These are phyloP conservation scores for Ascoidea rubescens DNA, from an alignment of 805 yeast species.

Conservation along the genomic window DNA sequence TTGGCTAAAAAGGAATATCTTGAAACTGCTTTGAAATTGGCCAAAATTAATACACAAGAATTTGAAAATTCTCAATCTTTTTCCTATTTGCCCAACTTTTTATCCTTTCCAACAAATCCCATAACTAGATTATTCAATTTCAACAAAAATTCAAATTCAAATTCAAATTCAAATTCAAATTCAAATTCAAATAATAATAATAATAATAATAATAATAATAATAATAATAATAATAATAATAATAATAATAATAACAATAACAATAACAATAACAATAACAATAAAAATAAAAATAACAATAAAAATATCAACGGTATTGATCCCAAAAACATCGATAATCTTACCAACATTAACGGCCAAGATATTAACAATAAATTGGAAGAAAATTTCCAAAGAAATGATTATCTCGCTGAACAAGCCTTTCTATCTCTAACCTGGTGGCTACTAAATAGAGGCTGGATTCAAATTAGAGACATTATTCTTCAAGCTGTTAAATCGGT, in stretches of 20 bases:
- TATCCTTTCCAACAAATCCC: conserved; percentile 6
- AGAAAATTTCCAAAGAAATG: too few species aligned
- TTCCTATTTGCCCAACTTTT: conserved; percentile 2
- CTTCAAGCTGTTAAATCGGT: conserved; percentile 42
- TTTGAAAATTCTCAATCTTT: conserved; percentile 8
- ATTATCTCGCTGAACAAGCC: conserved; percentile 60
- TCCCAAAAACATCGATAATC: conserved; percentile 14
- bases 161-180: too few species aligned
- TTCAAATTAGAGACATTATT: conserved; percentile 35
- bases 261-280: too few species aligned
- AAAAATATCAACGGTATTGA: conserved; percentile 14
- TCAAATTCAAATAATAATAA: background rate
- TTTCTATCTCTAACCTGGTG: conserved; percentile 88
- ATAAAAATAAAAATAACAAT: too few species aligned
- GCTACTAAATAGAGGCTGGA: conserved; percentile 82
- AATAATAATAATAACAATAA: too few species aligned
- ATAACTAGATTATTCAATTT: conserved; percentile 1
- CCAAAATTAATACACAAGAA: conserved; percentile 30
- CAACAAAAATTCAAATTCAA: background rate
- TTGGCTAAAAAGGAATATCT: conserved; percentile 79
- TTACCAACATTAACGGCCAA: too few species aligned
- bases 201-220: too few species aligned
- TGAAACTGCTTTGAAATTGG: conserved; percentile 60
- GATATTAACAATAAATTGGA: conserved; percentile 18
- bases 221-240: too few species aligned